Percentiles rank a stretch among this genome's conserved stretches.
Evolutionary conservation across 2,329 filamentous ascomycete genomes (phyloP).

Genomic region (Exophiala alcalophila): DNA sequence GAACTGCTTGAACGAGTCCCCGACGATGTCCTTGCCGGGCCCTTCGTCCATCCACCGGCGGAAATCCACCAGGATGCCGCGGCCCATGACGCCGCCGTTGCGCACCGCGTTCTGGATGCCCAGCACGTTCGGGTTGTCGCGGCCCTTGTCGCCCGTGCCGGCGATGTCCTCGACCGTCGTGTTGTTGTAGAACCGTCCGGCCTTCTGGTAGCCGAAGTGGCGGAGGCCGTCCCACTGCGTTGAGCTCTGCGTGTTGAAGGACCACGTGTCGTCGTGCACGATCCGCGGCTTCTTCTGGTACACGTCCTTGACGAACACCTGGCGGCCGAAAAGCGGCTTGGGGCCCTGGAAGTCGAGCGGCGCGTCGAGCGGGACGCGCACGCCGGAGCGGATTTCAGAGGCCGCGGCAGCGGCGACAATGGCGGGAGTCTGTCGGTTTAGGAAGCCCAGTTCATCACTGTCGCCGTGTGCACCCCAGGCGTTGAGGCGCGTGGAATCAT

Average conservation of each 20-base stretch:
- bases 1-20: slow-evolving; percentile 34
- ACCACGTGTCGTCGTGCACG: slow-evolving; percentile 32
- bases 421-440: slow-evolving; percentile 54
- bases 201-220: slow-evolving; percentile 31
- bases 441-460: slow-evolving; percentile 52
- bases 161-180: slow-evolving; percentile 31
- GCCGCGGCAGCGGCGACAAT: slow-evolving; percentile 42
- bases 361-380: slow-evolving; percentile 34
- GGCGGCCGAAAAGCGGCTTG: slow-evolving; percentile 37
- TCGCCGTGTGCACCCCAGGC: slow-evolving; percentile 57
- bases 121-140: slow-evolving; percentile 24
- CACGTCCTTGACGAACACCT: slow-evolving; percentile 34
- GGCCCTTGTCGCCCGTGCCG: slow-evolving; percentile 17
- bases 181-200: slow-evolving; percentile 29
- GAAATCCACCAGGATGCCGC: slow-evolving; percentile 51
- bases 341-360: slow-evolving; percentile 39
- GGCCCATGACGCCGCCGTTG: slow-evolving; percentile 44
- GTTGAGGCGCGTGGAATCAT: slow-evolving; percentile 41
- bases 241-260: slow-evolving; percentile 31
- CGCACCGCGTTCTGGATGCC: slow-evolving; percentile 36
- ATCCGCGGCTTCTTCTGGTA: slow-evolving; percentile 31
- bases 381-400: slow-evolving; percentile 44
- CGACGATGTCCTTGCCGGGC: slow-evolving; percentile 24
- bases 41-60: slow-evolving; percentile 41
- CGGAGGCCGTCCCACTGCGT: slow-evolving; percentile 32